Base-by-base conservation (phyloP, 768 basidiomycete genomes). In the Kwoniella heveanensis region DNA sequence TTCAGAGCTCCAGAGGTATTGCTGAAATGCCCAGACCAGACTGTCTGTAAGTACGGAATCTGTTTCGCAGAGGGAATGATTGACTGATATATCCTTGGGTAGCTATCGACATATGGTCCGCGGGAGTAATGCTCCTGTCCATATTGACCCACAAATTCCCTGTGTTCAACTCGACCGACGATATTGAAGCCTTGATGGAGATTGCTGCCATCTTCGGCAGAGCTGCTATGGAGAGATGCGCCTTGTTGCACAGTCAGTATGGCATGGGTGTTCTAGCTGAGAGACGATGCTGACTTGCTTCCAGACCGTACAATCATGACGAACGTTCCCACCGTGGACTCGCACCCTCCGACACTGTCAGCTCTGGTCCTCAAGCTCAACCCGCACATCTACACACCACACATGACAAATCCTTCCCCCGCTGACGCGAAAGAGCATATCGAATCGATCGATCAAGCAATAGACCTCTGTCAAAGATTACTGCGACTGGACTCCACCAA, bases 31-130 rank as follows among this genome's bases (percentile, higher is more conserved):
- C 86, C 86, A 2, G 89, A 92, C 71, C 96, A 99, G 80, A 88
- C 88, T 9, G 92, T 91, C 66, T 91, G 95, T 94, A 69, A 66
- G 87, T 81, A n/a, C 19, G 39, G 54, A 17, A 44, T 19, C 39
- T 17, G 19, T 53, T 47, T 19, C 54, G 36, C n/a, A 17, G 37
- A 6, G 10, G 12, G 29, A 76, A 57, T 66, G 39, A 61, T 26
- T 44, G n/a, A 27, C n/a, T 39, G 26, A 54, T 54, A n/a, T n/a
- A 57, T 57, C 22, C 21, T 24, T 1, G 17, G 50, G 44, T 75
- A 99, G 96, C 95, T 1, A 89, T 98, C 75, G 96, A 99, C 71
- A 86, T 98, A 50, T 99, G 96, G 96, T 89, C 94, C 0, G 91
- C 87, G 7, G 96, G 96, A 0, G 88, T 88, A 73, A 96, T 97